Evolutionary conservation across 352 stramenopile species (phyloP).

Genomic region (Aphanomyces cochlioides): DNA sequence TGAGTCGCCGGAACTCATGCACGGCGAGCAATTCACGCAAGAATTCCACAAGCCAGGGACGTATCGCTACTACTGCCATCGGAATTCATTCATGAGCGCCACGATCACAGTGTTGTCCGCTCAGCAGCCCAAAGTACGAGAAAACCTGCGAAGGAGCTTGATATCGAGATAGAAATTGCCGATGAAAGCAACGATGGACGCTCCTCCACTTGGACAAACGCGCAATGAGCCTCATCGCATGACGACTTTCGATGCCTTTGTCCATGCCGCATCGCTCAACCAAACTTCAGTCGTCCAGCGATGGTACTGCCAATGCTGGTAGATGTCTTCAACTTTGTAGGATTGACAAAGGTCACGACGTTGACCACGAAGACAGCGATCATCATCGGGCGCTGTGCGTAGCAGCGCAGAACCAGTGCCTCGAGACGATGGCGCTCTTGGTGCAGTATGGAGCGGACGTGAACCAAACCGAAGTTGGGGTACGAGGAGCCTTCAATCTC

Average conservation of each 20-base stretch:
- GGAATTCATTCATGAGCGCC: conserved; percentile 19
- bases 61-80: conserved; percentile 20
- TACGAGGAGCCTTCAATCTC: not conserved
- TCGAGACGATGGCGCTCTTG: conserved; percentile 54
- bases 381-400: conserved; percentile 45
- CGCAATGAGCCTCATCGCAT: not conserved
- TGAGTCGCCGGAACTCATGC: conserved; percentile 12
- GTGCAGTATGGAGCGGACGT: conserved; percentile 43
- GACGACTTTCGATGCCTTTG: conserved; percentile 46
- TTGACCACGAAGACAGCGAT: conserved; percentile 51
- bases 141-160: not conserved
- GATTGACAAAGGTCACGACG: conserved; percentile 47
- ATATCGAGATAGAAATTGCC: not conserved
- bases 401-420: conserved; percentile 56
- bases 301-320: conserved; percentile 35
- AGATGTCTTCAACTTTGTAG: conserved; percentile 28
- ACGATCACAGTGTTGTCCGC: conserved; percentile 3
- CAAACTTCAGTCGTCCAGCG: conserved; percentile 55
- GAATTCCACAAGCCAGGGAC: not conserved
- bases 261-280: conserved; percentile 63
- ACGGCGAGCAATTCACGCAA: not conserved
- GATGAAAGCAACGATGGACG: not conserved
- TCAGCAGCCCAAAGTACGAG: not conserved
- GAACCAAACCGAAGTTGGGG: conserved; percentile 36
- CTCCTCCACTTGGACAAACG: not conserved